Conservation (phyloP, 352 stramenopile genomes). For the Phytophthora vignae region DNA sequence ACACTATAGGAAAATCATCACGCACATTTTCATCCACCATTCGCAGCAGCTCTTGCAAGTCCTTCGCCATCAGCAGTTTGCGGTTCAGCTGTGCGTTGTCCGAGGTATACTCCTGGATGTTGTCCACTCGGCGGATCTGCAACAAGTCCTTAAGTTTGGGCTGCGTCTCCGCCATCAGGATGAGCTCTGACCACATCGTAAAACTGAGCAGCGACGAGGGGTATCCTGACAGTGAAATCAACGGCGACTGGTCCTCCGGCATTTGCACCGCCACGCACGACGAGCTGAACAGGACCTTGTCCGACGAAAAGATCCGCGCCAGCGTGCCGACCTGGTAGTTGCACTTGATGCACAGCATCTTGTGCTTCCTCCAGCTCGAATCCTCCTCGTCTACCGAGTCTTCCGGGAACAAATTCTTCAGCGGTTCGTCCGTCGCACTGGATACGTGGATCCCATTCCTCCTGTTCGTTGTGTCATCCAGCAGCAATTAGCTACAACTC, state of each 20-base stretch:
- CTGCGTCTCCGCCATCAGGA: conserved; percentile 80
- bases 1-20: neutral
- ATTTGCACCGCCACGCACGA: conserved; percentile 75
- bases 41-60: conserved; percentile 62
- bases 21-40: conserved; percentile 74
- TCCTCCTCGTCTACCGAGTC: conserved; percentile 47
- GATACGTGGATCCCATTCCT: conserved; percentile 77
- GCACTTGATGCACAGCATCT: conserved; percentile 74
- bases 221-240: conserved; percentile 80
- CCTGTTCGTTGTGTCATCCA: conserved; percentile 35
- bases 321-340: conserved; percentile 68
- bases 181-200: conserved; percentile 81
- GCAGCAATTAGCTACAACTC: neutral
- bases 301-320: conserved; percentile 64
- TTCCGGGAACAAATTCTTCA: conserved; percentile 63
- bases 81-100: conserved; percentile 67
- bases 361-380: conserved; percentile 66
- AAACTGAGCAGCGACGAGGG: conserved; percentile 77
- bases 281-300: conserved; percentile 80
- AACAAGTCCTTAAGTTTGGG: conserved; percentile 71
- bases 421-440: conserved; percentile 64
- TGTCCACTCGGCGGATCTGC: conserved; percentile 72
- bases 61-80: conserved; percentile 67
- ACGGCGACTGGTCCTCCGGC: conserved; percentile 70
- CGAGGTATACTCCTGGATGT: conserved; percentile 59